Evolutionary conservation across 805 yeast species (phyloP), one percentile per base, ranked within the genome.

Genomic region (Zygosaccharomyces bisporus): DNA sequence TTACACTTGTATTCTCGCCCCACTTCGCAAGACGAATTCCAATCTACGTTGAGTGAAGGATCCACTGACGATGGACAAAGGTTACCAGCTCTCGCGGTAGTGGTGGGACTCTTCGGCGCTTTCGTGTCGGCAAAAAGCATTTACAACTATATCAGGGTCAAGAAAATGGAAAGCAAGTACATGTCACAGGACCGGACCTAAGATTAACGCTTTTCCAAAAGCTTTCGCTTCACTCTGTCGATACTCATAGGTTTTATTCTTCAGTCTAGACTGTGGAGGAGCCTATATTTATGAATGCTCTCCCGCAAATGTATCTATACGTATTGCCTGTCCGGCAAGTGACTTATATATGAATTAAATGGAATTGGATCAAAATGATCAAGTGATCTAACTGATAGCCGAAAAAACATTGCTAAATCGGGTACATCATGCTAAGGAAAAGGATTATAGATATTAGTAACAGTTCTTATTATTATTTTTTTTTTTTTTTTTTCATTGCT

Each of bases 61-160:
- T 34, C 50, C 7, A 63, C 58, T 20, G 67, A 64, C 34, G 59
- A 58, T 41, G 55, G 63, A 37, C 55, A 56, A 27, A 51, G 58
- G 16, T 61, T 75, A 16, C 83, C 83, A 2, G 66, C 79, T 39
- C 63, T 85, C 37, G 83, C 91, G 0, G 75, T 79, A 41, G 73
- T 76, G 0, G 67, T 87, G 30, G 79, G 87, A 40, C 71, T 81
- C 1, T 69, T 85, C 36, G 98, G 98, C 1, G 58, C 75, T 1
- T 73, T 83, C 44, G 71, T 91, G 4, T 66, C 83, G 8, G 45
- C 80, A 13, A 85, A 83, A 57, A 80, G 95, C 9, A 50, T 85
- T n/a, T 66, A 74, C 36, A 93, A 85, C 60, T 91, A 82, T 61
- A 73, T 74, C 51, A 72, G 80, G 50, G 93, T 91, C n/a, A 80